These are phyloP conservation scores for Tephrocybe sp. DNA, from an alignment of 768 basidiomycete species.

Conservation along the genomic window DNA sequence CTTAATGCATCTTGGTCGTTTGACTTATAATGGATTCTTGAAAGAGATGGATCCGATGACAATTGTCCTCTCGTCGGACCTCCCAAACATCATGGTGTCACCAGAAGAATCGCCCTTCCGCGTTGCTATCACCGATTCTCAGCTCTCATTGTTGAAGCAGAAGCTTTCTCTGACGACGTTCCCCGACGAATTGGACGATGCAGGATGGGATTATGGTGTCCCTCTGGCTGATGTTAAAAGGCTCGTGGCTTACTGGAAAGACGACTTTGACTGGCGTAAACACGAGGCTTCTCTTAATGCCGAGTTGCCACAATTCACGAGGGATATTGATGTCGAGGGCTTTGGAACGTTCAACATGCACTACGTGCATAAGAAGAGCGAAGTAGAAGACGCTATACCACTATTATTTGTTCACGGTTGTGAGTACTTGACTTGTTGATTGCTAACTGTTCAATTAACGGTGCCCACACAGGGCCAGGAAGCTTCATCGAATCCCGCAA, in stretches of 20 bases:
- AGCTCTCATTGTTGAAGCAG: slow-evolving; percentile 36
- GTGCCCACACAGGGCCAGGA: slow-evolving; percentile 52
- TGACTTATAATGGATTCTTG: too few relatives aligned
- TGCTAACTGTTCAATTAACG: background rate
- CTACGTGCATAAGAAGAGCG: slow-evolving; percentile 56
- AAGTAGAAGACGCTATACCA: slow-evolving; percentile 41
- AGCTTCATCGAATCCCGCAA: slow-evolving; percentile 57
- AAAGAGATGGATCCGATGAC: too few relatives aligned
- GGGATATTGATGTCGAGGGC: slow-evolving; percentile 46
- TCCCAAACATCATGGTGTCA: slow-evolving; percentile 10
- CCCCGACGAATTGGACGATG: slow-evolving; percentile 56
- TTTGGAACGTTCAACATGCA: slow-evolving; percentile 47
- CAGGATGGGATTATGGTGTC: too few relatives aligned
- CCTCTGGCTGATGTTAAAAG: slow-evolving; percentile 47
- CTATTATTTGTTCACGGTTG: slow-evolving; percentile 52
- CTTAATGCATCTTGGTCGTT: too few relatives aligned
- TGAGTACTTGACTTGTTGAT: slow-evolving; percentile 19
- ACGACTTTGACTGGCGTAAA: slow-evolving; percentile 55
- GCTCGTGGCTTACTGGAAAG: slow-evolving; percentile 44
- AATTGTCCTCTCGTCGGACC: too few relatives aligned
- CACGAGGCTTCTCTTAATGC: slow-evolving; percentile 51
- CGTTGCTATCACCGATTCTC: slow-evolving; percentile 42
- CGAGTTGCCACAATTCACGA: slow-evolving; percentile 54
- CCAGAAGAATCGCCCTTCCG: slow-evolving; percentile 34
- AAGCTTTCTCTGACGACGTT: slow-evolving; percentile 48